Conservation (phyloP, 768 basidiomycete genomes). For the Tricholoma matsutake region DNA sequence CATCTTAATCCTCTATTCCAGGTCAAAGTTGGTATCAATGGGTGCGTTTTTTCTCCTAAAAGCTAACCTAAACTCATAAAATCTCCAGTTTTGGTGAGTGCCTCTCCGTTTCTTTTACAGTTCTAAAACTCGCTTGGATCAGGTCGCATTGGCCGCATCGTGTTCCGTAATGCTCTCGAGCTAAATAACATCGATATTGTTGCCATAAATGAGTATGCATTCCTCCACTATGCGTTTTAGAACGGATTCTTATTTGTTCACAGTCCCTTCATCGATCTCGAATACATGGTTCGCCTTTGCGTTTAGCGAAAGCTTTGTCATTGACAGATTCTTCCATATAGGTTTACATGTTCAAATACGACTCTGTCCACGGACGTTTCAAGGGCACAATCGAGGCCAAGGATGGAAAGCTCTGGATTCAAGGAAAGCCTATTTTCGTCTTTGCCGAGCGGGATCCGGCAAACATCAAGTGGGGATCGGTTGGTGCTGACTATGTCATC, state of each 20-base stretch:
- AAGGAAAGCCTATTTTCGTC: constrained; percentile 74
- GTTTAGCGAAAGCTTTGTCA: neutral
- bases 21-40: constrained; percentile 96
- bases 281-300: constrained; percentile 78
- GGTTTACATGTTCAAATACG: constrained; percentile 99
- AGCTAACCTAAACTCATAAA: constrained; percentile 13
- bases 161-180: constrained; percentile 89
- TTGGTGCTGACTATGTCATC: constrained; percentile 89
- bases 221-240: neutral
- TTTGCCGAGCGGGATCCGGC: constrained; percentile 86
- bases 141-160: constrained; percentile 99
- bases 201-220: constrained; percentile 85
- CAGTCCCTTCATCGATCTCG: constrained; percentile 95
- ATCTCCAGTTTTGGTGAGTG: constrained; percentile 69
- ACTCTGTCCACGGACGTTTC: constrained; percentile 92
- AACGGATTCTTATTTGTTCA: neutral
- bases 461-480: constrained; percentile 76
- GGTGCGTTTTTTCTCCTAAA: constrained; percentile 47
- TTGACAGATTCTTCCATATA: constrained; percentile 23
- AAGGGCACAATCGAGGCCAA: constrained; percentile 78
- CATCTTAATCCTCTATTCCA: constrained; percentile 13
- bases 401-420: constrained; percentile 87
- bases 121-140: constrained; percentile 8
- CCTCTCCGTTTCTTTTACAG: neutral
- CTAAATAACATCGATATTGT: constrained; percentile 77